Evolutionary conservation across 2,329 filamentous ascomycete species (phyloP).

Genomic region (Penicillium brasilianum): DNA sequence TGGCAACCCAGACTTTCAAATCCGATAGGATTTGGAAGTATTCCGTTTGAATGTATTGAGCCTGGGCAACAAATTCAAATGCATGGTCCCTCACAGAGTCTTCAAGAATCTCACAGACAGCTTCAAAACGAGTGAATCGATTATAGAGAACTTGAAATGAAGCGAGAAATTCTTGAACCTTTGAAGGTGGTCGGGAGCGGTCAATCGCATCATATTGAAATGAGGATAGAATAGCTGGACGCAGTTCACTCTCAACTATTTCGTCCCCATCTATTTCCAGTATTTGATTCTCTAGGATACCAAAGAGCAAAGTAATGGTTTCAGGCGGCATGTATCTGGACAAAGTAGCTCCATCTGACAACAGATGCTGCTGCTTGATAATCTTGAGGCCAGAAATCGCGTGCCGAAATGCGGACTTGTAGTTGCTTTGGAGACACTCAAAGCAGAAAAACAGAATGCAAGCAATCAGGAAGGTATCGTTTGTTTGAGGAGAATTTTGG

Average conservation of each 20-base stretch:
- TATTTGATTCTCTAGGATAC: constrained; percentile 28
- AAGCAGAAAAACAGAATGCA: constrained; percentile 60
- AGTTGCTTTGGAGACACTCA: constrained; percentile 60
- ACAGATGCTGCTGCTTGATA: constrained; percentile 23
- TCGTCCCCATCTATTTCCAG: constrained; percentile 25
- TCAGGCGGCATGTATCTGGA: constrained; percentile 19
- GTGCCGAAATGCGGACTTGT: constrained; percentile 50
- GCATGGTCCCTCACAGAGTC: not conserved
- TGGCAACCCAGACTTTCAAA: constrained; percentile 15
- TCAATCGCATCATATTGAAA: not conserved
- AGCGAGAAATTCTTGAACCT: constrained; percentile 17
- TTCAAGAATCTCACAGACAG: constrained; percentile 12
- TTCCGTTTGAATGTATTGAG: constrained; percentile 10
- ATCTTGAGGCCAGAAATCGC: constrained; percentile 39
- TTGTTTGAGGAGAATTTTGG: constrained; percentile 36
- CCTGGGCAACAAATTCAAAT: constrained; percentile 12
- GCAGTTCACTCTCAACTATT: constrained; percentile 5
- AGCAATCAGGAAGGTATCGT: constrained; percentile 49
- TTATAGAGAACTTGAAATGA: constrained; percentile 26
- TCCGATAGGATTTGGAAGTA: constrained; percentile 14
- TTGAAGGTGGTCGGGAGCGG: constrained; percentile 1
- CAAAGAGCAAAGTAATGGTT: constrained; percentile 21
- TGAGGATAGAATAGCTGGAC: constrained; percentile 10
- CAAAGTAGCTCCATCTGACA: not conserved
- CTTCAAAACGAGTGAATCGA: constrained; percentile 14